Evolutionary conservation across 176 grass and related monocot species (phyloP), one percentile per base, ranked within the genome.

Genomic region (Oryza glumipatula): DNA sequence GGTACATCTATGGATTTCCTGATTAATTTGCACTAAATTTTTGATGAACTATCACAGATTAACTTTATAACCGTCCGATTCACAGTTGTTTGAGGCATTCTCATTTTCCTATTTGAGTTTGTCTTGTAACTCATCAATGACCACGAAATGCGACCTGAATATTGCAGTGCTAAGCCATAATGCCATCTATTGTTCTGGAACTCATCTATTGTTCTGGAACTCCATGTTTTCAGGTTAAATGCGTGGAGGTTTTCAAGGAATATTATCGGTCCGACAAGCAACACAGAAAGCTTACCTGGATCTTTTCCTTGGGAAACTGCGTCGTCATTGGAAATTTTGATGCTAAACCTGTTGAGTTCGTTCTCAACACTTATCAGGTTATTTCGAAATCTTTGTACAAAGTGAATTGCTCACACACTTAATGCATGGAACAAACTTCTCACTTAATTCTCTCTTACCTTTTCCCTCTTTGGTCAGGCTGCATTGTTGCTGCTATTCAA

Each of bases 341-440:
- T 15, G 5, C 77, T 21, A 86, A 82, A 73, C 65, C 86, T 73
- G 49, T 86, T 5, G 86, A 88, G 61, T 72, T 92, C 12, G 41
- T 88, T 78, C 89, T 92, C 7, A 92, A 85, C 12, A 92, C 92
- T 32, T 94, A 90, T 70, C 92, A 94, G 92, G 92, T 36, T 56
- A 6, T 16, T 70, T 39, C 67, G 5, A 74, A 74, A 74, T 46
- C 22, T 28, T 73, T 15, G 52, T 28, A 7, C 2, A 73, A 61
- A 51, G 70, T 61, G n/a, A 78, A 67, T 24, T 0, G 7, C 2
- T 63, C 58, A 4, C 14, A 30, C 22, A 7, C 23, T 5, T 65
- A 44, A 5, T 67, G 9, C 9, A 0, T 67, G 39, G 30, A 67
- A 32, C 60, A 67, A 19, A 79, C 4, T 65, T 49, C 33, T 33